Percentiles rank a stretch among this genome's conserved stretches.
phyloP scores from a whole-genome alignment of 2,329 filamentous ascomycete species.

The Aureobasidium uvarum region DNA sequence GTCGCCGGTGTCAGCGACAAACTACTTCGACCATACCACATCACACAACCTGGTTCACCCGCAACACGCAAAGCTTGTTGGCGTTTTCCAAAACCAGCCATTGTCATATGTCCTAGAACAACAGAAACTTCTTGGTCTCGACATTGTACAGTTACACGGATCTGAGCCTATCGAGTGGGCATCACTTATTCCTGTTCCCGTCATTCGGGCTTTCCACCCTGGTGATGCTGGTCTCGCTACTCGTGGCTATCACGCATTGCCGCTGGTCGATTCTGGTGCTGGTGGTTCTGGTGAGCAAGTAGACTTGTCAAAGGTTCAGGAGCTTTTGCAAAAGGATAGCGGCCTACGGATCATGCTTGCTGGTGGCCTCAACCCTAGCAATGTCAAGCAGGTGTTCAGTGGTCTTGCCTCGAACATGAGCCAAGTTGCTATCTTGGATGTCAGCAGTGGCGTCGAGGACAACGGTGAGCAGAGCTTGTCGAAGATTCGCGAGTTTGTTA shows the following conservation, averaged over 20 bases:
- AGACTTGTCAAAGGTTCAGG: constrained; percentile 67
- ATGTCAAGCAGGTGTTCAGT: constrained; percentile 66
- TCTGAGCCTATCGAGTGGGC: constrained; percentile 93
- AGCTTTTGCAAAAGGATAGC: constrained; percentile 63
- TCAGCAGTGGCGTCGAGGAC: constrained; percentile 89
- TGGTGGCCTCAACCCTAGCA: constrained; percentile 77
- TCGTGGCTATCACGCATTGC: constrained; percentile 77
- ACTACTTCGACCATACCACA: constrained; percentile 67
- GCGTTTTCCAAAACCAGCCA: constrained; percentile 91
- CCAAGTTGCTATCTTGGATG: constrained; percentile 79
- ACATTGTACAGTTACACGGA: constrained; percentile 91
- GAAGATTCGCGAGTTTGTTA: constrained; percentile 63
- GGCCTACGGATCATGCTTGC: constrained; percentile 78
- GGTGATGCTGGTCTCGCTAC: constrained; percentile 67
- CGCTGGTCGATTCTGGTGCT: constrained; percentile 81
- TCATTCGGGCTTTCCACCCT: constrained; percentile 81
- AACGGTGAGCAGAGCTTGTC: constrained; percentile 75
- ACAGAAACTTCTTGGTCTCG: constrained; percentile 72
- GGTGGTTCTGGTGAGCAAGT: constrained; percentile 79
- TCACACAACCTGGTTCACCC: constrained; percentile 49
- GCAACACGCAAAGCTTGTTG: constrained; percentile 74
- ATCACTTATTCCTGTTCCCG: constrained; percentile 81
- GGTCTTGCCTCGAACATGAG: constrained; percentile 59
- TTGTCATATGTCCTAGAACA: constrained; percentile 77
- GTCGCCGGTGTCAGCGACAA: constrained; percentile 47